These are phyloP conservation scores for Endocarpon pusillum DNA, from an alignment of 495 filamentous ascomycete genomes.

Conservation along the genomic window DNA sequence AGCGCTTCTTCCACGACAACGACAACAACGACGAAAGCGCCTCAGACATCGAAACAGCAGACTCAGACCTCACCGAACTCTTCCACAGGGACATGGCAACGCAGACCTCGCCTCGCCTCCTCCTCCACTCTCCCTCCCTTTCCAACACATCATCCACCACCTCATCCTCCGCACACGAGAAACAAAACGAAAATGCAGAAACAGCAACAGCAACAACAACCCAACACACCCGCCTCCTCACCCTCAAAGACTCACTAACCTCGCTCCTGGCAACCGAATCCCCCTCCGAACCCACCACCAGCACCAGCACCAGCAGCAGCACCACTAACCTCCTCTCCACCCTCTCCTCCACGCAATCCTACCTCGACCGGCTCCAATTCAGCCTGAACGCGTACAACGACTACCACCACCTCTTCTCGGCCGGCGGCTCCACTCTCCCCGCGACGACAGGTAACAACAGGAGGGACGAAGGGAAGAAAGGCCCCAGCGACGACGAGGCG, in stretches of 20 bases:
- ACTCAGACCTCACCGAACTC: slow-evolving; percentile 61
- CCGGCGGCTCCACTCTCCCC: slow-evolving; percentile 13
- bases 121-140: slow-evolving; percentile 18
- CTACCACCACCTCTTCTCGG: slow-evolving; percentile 2
- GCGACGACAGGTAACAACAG: slow-evolving; percentile 11
- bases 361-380: slow-evolving; percentile 35
- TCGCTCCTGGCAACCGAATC: slow-evolving; percentile 2
- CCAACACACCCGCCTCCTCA: slow-evolving; percentile 2
- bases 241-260: slow-evolving; percentile 3
- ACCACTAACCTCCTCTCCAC: slow-evolving; percentile 27
- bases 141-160: not conserved
- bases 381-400: slow-evolving; percentile 20
- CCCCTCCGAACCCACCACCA: slow-evolving; percentile 11
- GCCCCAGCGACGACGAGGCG: slow-evolving; percentile 59
- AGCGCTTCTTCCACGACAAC: slow-evolving; percentile 6
- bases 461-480: slow-evolving; percentile 23
- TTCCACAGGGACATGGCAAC: slow-evolving; percentile 83
- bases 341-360: slow-evolving; percentile 30
- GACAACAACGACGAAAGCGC: slow-evolving; percentile 29
- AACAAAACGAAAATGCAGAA: no score
- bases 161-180: no score
- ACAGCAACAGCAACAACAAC: not conserved
- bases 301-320: slow-evolving; percentile 19
- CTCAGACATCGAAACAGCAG: slow-evolving; percentile 25
- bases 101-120: slow-evolving; percentile 49